A percentile compares a stretch with the other conserved stretches of the same genome.
Evolutionary conservation across 2,329 filamentous ascomycete genomes (phyloP).

Genomic region (Alternaria arbusti): DNA sequence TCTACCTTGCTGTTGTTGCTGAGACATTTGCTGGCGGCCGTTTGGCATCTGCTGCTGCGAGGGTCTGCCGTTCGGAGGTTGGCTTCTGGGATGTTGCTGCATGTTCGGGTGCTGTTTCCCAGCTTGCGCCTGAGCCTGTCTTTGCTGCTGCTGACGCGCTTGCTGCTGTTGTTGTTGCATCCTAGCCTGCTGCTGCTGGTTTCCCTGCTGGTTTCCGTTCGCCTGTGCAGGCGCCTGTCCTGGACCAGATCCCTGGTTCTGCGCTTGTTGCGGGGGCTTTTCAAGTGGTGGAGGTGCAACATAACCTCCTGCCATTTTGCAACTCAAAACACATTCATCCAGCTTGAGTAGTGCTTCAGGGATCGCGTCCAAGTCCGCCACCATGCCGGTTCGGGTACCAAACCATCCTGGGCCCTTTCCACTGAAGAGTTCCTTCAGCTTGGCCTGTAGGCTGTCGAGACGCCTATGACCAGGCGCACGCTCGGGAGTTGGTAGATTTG

Average conservation of each 20-base stretch:
- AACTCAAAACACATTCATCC: slow-evolving; percentile 47
- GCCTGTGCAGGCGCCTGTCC: slow-evolving; percentile 4
- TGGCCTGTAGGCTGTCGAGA: slow-evolving; percentile 37
- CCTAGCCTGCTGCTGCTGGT: slow-evolving; percentile 7
- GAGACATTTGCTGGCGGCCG: neutral
- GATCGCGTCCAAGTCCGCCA: slow-evolving; percentile 46
- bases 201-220: slow-evolving; percentile 8
- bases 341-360: slow-evolving; percentile 46
- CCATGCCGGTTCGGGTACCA: slow-evolving; percentile 47
- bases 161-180: slow-evolving; percentile 14
- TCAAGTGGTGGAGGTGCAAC: slow-evolving; percentile 26
- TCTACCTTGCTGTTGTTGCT: slow-evolving; percentile 14
- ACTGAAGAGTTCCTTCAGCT: slow-evolving; percentile 43
- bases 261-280: slow-evolving; percentile 1
- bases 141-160: slow-evolving; percentile 11
- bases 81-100: slow-evolving; percentile 19
- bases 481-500: slow-evolving; percentile 30
- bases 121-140: neutral
- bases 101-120: slow-evolving; percentile 12
- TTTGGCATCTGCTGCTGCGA: slow-evolving; percentile 12
- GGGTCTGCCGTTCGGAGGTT: slow-evolving; percentile 12
- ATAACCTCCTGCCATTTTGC: slow-evolving; percentile 37
- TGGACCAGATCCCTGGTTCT: slow-evolving; percentile 1
- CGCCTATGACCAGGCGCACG: slow-evolving; percentile 35
- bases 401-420: slow-evolving; percentile 44